Percentiles rank a stretch among this genome's conserved stretches.
Conservation (phyloP, 257 asterid species). For the Nicotiana paniculata region DNA sequence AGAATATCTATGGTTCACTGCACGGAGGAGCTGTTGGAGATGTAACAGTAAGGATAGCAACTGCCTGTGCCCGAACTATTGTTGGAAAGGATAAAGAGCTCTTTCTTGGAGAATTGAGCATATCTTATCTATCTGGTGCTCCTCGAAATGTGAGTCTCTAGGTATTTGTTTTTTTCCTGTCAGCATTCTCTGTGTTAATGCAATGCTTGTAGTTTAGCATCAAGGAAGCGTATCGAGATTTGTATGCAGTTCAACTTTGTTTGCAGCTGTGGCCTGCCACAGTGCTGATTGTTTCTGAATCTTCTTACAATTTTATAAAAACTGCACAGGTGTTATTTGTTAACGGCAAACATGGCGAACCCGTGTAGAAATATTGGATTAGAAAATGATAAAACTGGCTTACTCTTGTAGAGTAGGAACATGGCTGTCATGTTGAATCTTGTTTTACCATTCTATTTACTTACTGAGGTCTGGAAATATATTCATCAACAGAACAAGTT, state of each 20-base stretch:
- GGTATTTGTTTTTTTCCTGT: neutral
- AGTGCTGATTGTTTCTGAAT: neutral
- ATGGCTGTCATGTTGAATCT: neutral
- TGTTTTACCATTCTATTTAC: neutral
- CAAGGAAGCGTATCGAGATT: neutral
- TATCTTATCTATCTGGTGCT: conserved; percentile 72
- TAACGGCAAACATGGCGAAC: neutral
- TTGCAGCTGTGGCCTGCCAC: neutral
- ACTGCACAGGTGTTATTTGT: neutral
- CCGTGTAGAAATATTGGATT: neutral
- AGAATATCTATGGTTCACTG: conserved; percentile 70
- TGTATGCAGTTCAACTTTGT: neutral
- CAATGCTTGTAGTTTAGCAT: neutral
- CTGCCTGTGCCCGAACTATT: conserved; percentile 77
- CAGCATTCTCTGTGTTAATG: neutral
- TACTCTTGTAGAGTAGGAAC: neutral
- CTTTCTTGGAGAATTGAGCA: conserved; percentile 79
- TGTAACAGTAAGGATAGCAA: conserved; percentile 59
- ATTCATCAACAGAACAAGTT: neutral
- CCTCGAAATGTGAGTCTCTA: conserved; percentile 41
- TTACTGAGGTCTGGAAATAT: neutral
- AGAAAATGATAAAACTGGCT: neutral
- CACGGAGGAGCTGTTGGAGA: conserved; percentile 88
- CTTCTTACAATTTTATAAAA: neutral
- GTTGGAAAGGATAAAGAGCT: conserved; percentile 61